phyloP scores from a whole-genome alignment of 179 eudicot species.

The Silene noctiflora region DNA sequence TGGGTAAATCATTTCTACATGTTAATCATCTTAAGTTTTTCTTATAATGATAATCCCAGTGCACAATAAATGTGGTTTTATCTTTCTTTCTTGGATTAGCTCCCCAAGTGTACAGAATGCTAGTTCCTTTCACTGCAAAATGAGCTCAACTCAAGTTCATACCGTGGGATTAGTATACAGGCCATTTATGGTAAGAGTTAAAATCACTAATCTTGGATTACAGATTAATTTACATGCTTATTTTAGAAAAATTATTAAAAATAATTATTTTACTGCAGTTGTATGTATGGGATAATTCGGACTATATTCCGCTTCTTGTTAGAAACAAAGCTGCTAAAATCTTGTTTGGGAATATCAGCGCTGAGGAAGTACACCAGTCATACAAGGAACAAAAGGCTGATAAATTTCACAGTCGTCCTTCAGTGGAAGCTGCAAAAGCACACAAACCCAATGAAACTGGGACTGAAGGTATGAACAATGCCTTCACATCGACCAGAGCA shows the following conservation, averaged over 20 bases:
- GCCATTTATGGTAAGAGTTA: slow-evolving; percentile 67
- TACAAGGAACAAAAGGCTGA: slow-evolving; percentile 33
- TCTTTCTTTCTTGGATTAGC: slow-evolving; percentile 33
- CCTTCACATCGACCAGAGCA: slow-evolving; percentile 9
- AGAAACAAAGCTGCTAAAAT: slow-evolving; percentile 69
- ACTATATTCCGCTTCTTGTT: slow-evolving; percentile 64
- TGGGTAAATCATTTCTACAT: slow-evolving; percentile 25
- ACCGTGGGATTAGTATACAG: slow-evolving; percentile 49
- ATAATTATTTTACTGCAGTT: slow-evolving; percentile 40
- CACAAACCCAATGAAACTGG: slow-evolving; percentile 8
- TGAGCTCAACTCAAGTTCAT: slow-evolving; percentile 60
- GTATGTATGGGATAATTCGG: slow-evolving; percentile 72
- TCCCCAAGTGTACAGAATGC: slow-evolving; percentile 32
- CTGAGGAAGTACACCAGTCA: slow-evolving; percentile 58
- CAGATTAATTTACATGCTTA: background rate
- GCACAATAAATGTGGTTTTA: background rate
- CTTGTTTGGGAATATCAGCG: slow-evolving; percentile 66
- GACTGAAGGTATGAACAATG: background rate
- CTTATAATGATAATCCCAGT: background rate
- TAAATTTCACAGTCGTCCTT: background rate
- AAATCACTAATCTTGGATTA: background rate
- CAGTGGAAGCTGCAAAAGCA: background rate
- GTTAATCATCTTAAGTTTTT: background rate
- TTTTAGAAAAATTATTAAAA: background rate
- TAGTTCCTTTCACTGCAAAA: slow-evolving; percentile 48